Base-by-base conservation (phyloP, 495 filamentous ascomycete genomes). In the Aspergillus egyptiacus region DNA sequence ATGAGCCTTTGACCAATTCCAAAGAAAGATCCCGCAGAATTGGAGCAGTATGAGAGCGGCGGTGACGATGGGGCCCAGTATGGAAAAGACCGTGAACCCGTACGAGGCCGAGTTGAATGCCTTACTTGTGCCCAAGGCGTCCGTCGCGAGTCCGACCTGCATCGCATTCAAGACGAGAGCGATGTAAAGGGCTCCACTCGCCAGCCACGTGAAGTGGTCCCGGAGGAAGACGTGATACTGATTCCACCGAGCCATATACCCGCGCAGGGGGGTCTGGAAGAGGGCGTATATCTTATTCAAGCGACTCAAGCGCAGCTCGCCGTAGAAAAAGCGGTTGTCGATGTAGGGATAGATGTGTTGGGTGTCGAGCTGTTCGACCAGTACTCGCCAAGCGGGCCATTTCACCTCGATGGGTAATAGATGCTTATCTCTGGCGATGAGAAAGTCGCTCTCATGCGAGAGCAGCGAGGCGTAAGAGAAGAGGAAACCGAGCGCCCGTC, bases 131-230 rank as follows among this genome's bases (percentile, higher is more conserved):
- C 58, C 28, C 0, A 82, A 60, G 3, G 43, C 45, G 1, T 64
- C 60, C 0, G 74, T 75, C 6, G 66, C 69, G 0, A 79, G 61
- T 0, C 79, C 80, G 32, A 82, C 79, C 53, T 82, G 80, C 71
- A 84, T 76, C 22, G 78, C 79, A 0, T 72, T 69, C 43, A 82
- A 61, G 5, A 79, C 73, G 7, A 81, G 56, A n/a, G 66, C 72
- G 17, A 82, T 58, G 48, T 77, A 83, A 7, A 72, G 69, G 6
- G 73, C 66, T 1, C 63, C 60, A 5, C 68, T 57, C 0, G 71
- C 60, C 0, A 82, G 34, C 54, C 67, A 65, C 1, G 66, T 62
- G 23, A 80, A 67, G 44, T 80, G 76, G 8, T 75, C 66, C 7
- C 58, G 58, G 36, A 80, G 65, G 2, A 64, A 25, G 24, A 48